Evolutionary conservation across 495 filamentous ascomycete species (phyloP).

Genomic region (Hyaloscypha finlandica): DNA sequence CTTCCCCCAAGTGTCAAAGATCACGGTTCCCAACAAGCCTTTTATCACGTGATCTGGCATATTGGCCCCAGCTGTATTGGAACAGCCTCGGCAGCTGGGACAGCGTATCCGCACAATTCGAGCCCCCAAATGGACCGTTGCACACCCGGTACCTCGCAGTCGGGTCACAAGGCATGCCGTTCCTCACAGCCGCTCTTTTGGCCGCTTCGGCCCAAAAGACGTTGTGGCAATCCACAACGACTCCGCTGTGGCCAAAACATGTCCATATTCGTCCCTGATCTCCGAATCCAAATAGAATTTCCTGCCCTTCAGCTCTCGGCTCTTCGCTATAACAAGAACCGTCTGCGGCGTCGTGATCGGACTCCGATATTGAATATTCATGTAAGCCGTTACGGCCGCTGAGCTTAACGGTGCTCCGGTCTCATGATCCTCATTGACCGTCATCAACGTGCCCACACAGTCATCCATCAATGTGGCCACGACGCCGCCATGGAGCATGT

Average conservation of each 20-base stretch:
- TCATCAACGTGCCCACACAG: constrained; percentile 51
- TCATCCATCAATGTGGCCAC: constrained; percentile 62
- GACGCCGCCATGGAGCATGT: constrained; percentile 61
- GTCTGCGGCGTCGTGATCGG: constrained; percentile 56
- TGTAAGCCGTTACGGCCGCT: constrained; percentile 53
- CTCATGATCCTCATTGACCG: constrained; percentile 40
- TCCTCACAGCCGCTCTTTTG: not conserved
- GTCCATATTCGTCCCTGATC: constrained; percentile 43
- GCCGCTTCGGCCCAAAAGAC: not conserved
- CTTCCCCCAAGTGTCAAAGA: too few species aligned
- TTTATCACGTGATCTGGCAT: too few species aligned
- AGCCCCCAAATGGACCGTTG: too few species aligned
- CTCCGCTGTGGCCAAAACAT: constrained; percentile 47
- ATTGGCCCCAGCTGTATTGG: too few species aligned
- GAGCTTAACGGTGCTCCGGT: constrained; percentile 10
- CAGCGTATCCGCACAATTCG: too few species aligned
- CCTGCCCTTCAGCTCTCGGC: constrained; percentile 42
- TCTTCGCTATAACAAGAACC: constrained; percentile 49
- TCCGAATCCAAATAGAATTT: constrained; percentile 49
- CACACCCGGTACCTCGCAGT: too few species aligned
- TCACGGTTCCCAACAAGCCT: too few species aligned
- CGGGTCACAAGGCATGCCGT: not conserved
- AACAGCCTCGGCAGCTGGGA: too few species aligned
- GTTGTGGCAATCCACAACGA: constrained; percentile 37
- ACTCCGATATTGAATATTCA: constrained; percentile 57